Evolutionary conservation across 106 monocot species (phyloP).

Genomic region (Acorus calamus): DNA sequence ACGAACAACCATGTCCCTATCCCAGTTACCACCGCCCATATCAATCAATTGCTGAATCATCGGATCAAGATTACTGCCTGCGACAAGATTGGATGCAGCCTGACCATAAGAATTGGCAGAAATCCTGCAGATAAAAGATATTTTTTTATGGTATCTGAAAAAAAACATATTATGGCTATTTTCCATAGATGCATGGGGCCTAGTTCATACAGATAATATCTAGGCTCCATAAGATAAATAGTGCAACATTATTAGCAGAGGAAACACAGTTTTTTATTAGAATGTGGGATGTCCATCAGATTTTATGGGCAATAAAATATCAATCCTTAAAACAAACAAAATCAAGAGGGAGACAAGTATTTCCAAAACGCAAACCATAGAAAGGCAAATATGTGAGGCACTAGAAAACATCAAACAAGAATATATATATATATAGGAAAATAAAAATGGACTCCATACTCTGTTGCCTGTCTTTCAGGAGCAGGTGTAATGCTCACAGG

Average conservation of each 20-base stretch:
- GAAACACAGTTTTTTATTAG: too few species aligned
- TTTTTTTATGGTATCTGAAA: neutral
- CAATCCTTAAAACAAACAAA: neutral
- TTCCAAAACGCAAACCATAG: too few species aligned
- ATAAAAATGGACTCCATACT: neutral
- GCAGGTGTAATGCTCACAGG: neutral
- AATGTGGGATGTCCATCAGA: too few species aligned
- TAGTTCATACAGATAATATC: too few species aligned
- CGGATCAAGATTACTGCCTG: conserved; percentile 59
- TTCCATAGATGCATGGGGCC: too few species aligned
- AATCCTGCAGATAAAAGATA: conserved; percentile 22
- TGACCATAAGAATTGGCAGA: conserved; percentile 59
- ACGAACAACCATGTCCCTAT: conserved; percentile 63
- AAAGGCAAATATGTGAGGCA: too few species aligned
- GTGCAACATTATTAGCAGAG: too few species aligned
- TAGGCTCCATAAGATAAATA: too few species aligned
- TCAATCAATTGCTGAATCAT: conserved; percentile 79
- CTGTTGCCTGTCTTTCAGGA: conserved; percentile 2
- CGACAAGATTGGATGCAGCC: conserved; percentile 72
- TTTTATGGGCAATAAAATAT: too few species aligned
- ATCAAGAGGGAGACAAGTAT: too few species aligned
- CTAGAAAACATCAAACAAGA: neutral
- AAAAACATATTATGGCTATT: too few species aligned
- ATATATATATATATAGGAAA: neutral
- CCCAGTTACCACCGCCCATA: conserved; percentile 99